Base-by-base conservation (phyloP, 257 asterid species). In the Solanum boliviense region DNA sequence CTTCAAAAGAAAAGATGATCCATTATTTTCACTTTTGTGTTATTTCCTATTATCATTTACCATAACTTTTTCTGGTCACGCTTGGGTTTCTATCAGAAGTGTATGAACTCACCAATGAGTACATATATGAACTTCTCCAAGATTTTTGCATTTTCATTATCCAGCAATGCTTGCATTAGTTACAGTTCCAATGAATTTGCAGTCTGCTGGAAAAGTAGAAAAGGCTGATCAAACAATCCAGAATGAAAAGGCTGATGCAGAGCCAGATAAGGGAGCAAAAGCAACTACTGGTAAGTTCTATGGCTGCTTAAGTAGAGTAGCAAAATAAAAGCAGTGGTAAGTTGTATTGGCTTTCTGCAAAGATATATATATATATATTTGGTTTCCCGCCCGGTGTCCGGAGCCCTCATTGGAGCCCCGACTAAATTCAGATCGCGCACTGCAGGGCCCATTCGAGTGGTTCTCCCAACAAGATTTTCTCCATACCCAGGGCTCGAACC, bases 151-250 rank as follows among this genome's bases (percentile, higher is more conserved):
- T 81, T 48, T 79, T 81, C 67, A 27, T 81, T 46, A 81, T 8
- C 68, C 15, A 81, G 62, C 67, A 46, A 81, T 46, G 39, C 67
- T n/a, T 81, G 85, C 85, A 81, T 81, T 46, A 81, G 39, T 71
- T 31, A 72, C 56, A 29, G 41, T 86, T 86, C 13, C 52, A 72
- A 21, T 86, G 84, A 75, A 88, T 88, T 86, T 90, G 90, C 96
- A 97, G 99, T 96, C 99, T 87, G 97, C 98, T 86, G 99, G 99
- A 87, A 95, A 93, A 91, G 87, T 91, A 5, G 94, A 90, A 87
- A 94, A 91, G 94, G 90, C 88, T 71, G 89, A 85, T 86, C 91
- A 92, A 84, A 89, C 88, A 88, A 52, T 88, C 56, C 93, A 92
- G 88, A 87, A 75, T 86, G 96, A 87, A 79, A 89, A 92, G 44